Conservation (phyloP, 371 early-diverging fungal genomes). For the Coemansia sp. region DNA sequence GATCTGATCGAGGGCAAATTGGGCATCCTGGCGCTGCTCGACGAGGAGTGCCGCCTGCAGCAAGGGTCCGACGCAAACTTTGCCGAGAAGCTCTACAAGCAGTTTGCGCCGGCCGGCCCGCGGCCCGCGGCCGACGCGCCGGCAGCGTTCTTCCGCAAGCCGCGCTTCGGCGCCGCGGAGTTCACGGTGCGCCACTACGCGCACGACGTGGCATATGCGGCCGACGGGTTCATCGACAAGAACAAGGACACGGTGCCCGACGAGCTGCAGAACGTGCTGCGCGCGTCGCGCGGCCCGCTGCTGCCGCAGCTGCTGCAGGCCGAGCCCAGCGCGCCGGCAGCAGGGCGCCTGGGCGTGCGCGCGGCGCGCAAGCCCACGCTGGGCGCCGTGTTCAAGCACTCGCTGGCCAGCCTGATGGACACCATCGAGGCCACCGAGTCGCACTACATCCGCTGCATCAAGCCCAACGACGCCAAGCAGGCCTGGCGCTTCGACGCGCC, state of each 20-base stretch:
- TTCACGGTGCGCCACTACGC: constrained; percentile 94
- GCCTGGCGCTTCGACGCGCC: constrained; percentile 86
- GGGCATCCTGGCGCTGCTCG: constrained; percentile 94
- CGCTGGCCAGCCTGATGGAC: constrained; percentile 87
- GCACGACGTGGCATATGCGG: constrained; percentile 87
- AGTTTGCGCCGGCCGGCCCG: constrained; percentile 52
- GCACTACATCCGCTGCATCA: constrained; percentile 98
- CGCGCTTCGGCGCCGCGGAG: constrained; percentile 51
- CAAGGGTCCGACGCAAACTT: constrained; percentile 84
- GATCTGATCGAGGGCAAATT: constrained; percentile 93
- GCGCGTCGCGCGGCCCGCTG: constrained; percentile 1
- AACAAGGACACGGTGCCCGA: constrained; percentile 99
- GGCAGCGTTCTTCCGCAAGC: constrained; percentile 47
- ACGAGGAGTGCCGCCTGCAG: constrained; percentile 94
- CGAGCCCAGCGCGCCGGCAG: constrained; percentile 48
- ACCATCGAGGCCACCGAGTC: constrained; percentile 92
- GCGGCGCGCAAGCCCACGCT: constrained; percentile 77
- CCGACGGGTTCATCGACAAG: constrained; percentile 97
- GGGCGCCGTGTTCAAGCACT: constrained; percentile 80
- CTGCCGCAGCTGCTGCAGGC: neutral
- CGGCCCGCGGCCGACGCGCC: constrained; percentile 1
- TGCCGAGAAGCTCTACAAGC: constrained; percentile 80
- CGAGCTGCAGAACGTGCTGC: constrained; percentile 67
- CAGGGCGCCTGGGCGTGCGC: constrained; percentile 53
- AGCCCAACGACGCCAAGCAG: constrained; percentile 91